phyloP scores from a whole-genome alignment of 2,329 filamentous ascomycete species.

The Apiospora arundinis region DNA sequence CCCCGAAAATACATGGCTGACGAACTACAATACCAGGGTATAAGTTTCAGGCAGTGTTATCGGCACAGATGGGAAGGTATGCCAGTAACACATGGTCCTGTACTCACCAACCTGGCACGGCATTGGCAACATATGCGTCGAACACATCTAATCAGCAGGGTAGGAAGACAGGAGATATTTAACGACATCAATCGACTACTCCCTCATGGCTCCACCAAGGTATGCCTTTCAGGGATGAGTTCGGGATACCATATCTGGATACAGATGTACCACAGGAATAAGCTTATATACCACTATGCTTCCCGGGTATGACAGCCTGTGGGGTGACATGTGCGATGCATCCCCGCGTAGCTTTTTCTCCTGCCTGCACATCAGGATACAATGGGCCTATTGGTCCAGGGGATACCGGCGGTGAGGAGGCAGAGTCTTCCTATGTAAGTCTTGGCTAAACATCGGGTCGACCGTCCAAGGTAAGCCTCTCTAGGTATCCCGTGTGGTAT shows the following conservation, averaged over 20 bases:
- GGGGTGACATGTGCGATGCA: neutral
- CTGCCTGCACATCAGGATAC: neutral
- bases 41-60: neutral
- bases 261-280: neutral
- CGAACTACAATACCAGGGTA: neutral
- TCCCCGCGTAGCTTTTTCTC: neutral
- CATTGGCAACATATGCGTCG: too few species aligned
- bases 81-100: too few species aligned
- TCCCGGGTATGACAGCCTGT: neutral
- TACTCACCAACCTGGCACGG: too few species aligned
- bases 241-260: neutral
- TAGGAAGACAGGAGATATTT: too few species aligned
- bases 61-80: too few species aligned
- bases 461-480: neutral
- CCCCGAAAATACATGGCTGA: neutral
- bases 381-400: neutral
- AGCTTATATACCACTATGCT: neutral
- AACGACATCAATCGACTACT: too few species aligned
- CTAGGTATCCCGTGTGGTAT: constrained; percentile 1
- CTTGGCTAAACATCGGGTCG: neutral
- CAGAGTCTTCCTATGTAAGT: neutral
- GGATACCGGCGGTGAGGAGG: neutral
- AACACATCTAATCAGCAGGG: too few species aligned
- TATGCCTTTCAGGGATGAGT: too few species aligned
- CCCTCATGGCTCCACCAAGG: too few species aligned